Evolutionary conservation across 2,329 filamentous ascomycete genomes (phyloP).

Genomic region (Aspergillus cejpii): DNA sequence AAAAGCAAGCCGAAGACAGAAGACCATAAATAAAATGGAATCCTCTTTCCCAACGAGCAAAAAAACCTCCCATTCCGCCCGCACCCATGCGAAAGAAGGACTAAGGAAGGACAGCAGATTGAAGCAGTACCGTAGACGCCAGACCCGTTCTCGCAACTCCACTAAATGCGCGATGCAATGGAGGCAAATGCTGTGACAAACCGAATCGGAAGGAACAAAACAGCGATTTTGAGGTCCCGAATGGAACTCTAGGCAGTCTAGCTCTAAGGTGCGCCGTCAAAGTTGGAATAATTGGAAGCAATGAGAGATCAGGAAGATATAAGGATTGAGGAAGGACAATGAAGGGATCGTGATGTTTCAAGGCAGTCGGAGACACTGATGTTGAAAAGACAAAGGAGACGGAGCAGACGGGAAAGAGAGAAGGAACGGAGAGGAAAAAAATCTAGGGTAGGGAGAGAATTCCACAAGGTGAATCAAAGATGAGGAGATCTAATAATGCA

Average conservation of each 20-base stretch:
- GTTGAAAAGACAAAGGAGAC: slow-evolving; percentile 3
- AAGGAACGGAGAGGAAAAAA: slow-evolving; percentile 3
- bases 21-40: neutral
- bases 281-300: neutral
- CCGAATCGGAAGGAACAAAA: slow-evolving; percentile 1
- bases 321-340: neutral
- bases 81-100: slow-evolving; percentile 4
- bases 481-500: slow-evolving; percentile 15
- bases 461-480: neutral
- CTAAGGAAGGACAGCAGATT: slow-evolving; percentile 4
- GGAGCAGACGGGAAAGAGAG: neutral
- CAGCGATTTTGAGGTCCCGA: slow-evolving; percentile 4
- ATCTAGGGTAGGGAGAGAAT: neutral
- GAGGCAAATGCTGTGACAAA: slow-evolving; percentile 7
- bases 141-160: slow-evolving; percentile 23
- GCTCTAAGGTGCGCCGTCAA: neutral
- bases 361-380: neutral
- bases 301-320: slow-evolving; percentile 2
- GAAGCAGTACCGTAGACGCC: slow-evolving; percentile 17
- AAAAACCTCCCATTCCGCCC: slow-evolving; percentile 1
- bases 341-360: slow-evolving; percentile 3
- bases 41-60: slow-evolving; percentile 2
- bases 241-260: neutral
- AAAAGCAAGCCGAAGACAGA: slow-evolving; percentile 2
- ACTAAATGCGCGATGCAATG: slow-evolving; percentile 23